phyloP scores from a whole-genome alignment of 202 grass and related monocot genomes.

The Hordeum pubiflorum region DNA sequence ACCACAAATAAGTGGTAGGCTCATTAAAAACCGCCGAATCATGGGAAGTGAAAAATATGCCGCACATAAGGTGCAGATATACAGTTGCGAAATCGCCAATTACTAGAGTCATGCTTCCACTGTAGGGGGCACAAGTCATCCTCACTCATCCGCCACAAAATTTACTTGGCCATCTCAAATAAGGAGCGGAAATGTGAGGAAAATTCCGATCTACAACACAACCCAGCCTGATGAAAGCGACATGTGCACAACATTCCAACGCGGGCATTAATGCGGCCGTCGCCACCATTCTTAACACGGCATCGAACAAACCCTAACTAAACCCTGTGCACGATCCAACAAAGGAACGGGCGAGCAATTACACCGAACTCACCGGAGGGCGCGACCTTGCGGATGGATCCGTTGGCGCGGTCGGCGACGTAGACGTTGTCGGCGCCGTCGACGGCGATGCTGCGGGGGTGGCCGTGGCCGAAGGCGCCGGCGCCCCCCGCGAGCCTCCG shows the following conservation, averaged over 20 bases:
- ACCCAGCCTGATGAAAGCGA: background rate
- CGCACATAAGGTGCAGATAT: background rate
- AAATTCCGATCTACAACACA: background rate
- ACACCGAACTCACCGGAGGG: slow-evolving; percentile 26
- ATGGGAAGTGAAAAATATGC: background rate
- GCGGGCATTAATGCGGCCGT: background rate
- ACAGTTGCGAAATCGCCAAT: background rate
- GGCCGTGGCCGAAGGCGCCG: slow-evolving; percentile 25
- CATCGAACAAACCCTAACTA: slow-evolving; percentile 8
- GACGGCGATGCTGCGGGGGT: slow-evolving; percentile 40
- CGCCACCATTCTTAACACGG: background rate
- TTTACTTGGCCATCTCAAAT: background rate
- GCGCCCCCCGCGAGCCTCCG: slow-evolving; percentile 14
- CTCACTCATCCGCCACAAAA: background rate
- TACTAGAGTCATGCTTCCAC: background rate
- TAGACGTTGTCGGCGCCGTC: slow-evolving; percentile 63
- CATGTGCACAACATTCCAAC: background rate
- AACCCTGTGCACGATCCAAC: background rate
- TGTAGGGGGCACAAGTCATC: background rate
- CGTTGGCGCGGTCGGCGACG: slow-evolving; percentile 41
- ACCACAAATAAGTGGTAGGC: background rate
- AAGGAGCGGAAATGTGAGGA: background rate
- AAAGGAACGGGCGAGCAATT: background rate
- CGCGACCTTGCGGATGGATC: slow-evolving; percentile 49
- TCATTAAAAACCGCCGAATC: background rate